phyloP scores from a whole-genome alignment of 192 early-diverging fungal genomes.

The Piromyces sp. region DNA sequence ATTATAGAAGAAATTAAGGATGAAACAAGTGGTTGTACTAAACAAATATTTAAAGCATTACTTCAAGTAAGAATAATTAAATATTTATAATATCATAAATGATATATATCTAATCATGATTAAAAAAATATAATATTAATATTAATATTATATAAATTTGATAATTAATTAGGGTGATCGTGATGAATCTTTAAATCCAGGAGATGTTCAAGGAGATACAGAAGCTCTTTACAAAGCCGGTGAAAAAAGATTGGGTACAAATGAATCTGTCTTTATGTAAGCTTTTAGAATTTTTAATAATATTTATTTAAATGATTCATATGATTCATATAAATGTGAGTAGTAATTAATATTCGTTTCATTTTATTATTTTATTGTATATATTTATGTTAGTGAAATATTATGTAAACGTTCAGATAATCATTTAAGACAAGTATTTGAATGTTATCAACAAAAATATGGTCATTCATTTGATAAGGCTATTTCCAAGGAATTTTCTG shows the following conservation, averaged over 20 bases:
- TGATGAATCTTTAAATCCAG: conserved; percentile 7
- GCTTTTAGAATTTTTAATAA: too few species aligned
- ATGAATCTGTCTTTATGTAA: conserved; percentile 20
- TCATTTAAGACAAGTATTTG: conserved; percentile 5
- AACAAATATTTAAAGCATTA: conserved; percentile 8
- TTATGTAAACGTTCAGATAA: not conserved
- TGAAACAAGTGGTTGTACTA: conserved; percentile 12
- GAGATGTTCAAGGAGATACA: conserved; percentile 13
- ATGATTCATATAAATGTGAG: too few species aligned
- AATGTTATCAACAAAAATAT: conserved; percentile 16
- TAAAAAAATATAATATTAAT: too few species aligned
- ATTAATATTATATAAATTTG: too few species aligned
- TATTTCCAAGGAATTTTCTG: conserved; percentile 22
- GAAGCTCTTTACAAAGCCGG: conserved; percentile 22
- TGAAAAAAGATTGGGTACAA: conserved; percentile 19
- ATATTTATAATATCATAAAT: too few species aligned
- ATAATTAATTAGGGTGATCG: not conserved
- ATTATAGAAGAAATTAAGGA: conserved; percentile 7
- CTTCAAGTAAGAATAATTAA: not conserved
- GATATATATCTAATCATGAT: too few species aligned
- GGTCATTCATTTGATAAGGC: conserved; percentile 12
- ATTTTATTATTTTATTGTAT: too few species aligned
- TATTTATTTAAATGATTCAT: too few species aligned
- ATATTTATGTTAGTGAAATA: too few species aligned
- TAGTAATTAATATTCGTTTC: too few species aligned